These are phyloP conservation scores for Blastobotrys ciferrii DNA, from an alignment of 1,139 yeast genomes.

Conservation along the genomic window DNA sequence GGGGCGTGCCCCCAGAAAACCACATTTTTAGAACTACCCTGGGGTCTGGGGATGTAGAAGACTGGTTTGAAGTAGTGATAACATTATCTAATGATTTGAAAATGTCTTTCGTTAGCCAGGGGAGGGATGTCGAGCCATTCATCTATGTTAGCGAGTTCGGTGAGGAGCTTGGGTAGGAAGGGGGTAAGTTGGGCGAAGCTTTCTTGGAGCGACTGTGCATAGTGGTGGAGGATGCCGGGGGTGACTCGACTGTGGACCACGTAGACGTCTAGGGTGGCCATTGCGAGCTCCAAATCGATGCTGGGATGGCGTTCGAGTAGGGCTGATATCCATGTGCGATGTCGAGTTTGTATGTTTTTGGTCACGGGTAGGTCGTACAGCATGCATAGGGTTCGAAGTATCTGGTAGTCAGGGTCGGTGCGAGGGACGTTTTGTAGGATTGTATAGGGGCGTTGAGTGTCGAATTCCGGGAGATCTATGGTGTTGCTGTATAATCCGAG, in stretches of 20 bases:
- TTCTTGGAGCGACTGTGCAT: neutral
- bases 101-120: neutral
- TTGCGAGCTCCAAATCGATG: neutral
- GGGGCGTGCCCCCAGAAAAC: no score
- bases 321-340: neutral
- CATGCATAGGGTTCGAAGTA: neutral
- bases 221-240: neutral
- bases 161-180: neutral
- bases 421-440: neutral
- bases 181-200: neutral
- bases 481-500: no score
- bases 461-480: neutral
- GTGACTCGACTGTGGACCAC: neutral
- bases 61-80: no score
- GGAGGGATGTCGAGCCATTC: neutral
- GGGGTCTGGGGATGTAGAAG: no score
- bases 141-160: neutral
- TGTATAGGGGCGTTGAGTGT: neutral
- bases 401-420: neutral
- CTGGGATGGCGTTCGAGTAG: neutral
- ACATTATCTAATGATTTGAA: neutral
- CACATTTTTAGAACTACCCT: no score
- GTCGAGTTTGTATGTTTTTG: neutral
- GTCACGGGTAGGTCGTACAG: neutral
- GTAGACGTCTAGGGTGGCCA: neutral